Conservation (phyloP, 2,329 filamentous ascomycete species). For the Fusarium tanahbumbuense region DNA sequence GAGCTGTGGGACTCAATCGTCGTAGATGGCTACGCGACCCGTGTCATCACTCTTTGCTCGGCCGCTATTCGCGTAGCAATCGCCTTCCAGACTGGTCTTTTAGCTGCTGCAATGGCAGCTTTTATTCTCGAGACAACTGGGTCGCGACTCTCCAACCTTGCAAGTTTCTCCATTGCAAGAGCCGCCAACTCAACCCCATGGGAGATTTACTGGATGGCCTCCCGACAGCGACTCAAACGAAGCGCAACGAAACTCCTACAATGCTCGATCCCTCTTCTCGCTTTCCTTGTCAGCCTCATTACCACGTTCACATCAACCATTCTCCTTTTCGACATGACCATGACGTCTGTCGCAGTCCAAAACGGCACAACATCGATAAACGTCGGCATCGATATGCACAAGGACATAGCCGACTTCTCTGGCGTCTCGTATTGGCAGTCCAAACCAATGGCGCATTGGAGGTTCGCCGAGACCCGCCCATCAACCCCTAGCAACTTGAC, state of each 20-base stretch:
- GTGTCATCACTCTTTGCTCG: conserved; percentile 14
- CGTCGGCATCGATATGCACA: background rate
- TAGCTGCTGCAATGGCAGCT: conserved; percentile 16
- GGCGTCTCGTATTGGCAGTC: conserved; percentile 6
- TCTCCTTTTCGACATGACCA: conserved; percentile 16
- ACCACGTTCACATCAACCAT: conserved; percentile 23
- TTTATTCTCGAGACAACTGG: conserved; percentile 14
- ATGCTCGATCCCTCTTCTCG: background rate
- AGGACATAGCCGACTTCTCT: background rate
- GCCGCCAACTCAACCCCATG: background rate
- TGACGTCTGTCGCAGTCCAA: background rate
- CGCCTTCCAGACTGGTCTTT: background rate
- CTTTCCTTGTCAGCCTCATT: background rate
- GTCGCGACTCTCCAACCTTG: background rate
- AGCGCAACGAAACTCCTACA: rapidly evolving
- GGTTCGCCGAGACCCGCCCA: background rate
- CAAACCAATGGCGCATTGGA: background rate
- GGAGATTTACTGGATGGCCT: background rate
- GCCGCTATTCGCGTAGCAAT: conserved; percentile 4
- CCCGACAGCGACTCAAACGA: rapidly evolving
- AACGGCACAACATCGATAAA: background rate
- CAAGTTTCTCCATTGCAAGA: conserved; percentile 1
- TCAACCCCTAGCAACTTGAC: background rate
- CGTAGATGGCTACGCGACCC: background rate
- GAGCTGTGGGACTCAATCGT: conserved; percentile 14